Conservation (phyloP, 78 protist species). For the Fonticula alba region DNA sequence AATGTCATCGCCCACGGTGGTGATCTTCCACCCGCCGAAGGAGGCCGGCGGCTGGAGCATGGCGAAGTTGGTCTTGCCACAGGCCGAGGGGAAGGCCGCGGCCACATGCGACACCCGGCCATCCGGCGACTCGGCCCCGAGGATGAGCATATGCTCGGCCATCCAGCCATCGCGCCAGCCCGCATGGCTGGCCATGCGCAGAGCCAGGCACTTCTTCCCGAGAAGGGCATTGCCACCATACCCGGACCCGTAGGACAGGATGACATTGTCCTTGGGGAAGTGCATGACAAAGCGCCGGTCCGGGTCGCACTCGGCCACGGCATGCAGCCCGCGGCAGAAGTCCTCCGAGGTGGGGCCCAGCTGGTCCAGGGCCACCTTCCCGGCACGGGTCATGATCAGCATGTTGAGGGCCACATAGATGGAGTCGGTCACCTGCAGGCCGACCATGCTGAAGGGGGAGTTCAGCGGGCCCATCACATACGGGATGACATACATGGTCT, state of each 20-base stretch:
- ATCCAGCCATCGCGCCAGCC: slow-evolving; percentile 58
- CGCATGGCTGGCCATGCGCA: slow-evolving; percentile 58
- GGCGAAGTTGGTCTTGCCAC: slow-evolving; percentile 84
- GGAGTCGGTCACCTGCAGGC: slow-evolving; percentile 16
- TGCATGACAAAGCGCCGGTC: slow-evolving; percentile 25
- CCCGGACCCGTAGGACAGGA: slow-evolving; percentile 52
- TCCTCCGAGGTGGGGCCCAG: background rate
- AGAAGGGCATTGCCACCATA: slow-evolving; percentile 80
- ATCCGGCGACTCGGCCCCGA: slow-evolving; percentile 2
- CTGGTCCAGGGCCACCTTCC: background rate
- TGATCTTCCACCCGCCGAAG: slow-evolving; percentile 24
- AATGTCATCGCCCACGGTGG: slow-evolving; percentile 76
- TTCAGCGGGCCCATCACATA: slow-evolving; percentile 16
- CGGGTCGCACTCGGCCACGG: slow-evolving; percentile 1
- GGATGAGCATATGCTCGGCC: slow-evolving; percentile 84
- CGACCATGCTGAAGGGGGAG: background rate
- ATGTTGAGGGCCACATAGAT: slow-evolving; percentile 14
- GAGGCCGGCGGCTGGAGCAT: slow-evolving; percentile 30
- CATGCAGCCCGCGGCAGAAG: slow-evolving; percentile 12
- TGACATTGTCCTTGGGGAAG: slow-evolving; percentile 38
- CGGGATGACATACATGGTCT: slow-evolving; percentile 27
- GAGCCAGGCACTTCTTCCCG: slow-evolving; percentile 76
- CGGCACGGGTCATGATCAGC: slow-evolving; percentile 25
- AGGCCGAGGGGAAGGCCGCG: slow-evolving; percentile 76
- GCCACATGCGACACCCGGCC: slow-evolving; percentile 23